Base-by-base conservation (phyloP, 192 early-diverging fungal genomes). In the Coemansia guatemalensis region DNA sequence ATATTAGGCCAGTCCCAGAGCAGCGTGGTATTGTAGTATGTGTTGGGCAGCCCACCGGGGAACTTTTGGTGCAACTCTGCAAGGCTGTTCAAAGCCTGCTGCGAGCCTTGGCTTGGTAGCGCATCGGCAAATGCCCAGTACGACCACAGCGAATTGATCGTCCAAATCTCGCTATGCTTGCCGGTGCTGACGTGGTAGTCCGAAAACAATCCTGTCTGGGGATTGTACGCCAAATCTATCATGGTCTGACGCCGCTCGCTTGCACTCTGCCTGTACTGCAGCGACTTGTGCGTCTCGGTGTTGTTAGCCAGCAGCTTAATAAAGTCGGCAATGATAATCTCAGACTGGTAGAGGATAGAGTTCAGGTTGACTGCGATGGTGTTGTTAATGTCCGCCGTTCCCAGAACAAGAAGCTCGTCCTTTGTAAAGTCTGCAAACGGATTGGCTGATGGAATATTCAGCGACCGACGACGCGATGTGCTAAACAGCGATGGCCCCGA, bases 1-100 rank as follows among this genome's bases (percentile, higher is more conserved):
- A 82, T 73, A 57, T 89, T 84, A 9, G 89, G 89, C 49, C 70
- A 84, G 67, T 89, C 89, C 89, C 89, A 91, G 54, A 83, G 81
- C 71, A 88, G 65, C 6, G 82, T 67, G 3, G 84, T 86, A 56
- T 82, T 81, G 65, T 75, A 75, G n/a, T 71, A 49, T 14, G 89
- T 88, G 33, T 87, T 84, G 14, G 88, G 80, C 53, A 89, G 65
- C 5, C 85, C 86, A 14, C 88, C 88, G 3, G 82, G 82, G 63
- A 74, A 87, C 64, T 73, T 63, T 4, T 65, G 14, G 23, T 85
- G 69, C 25, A 84, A 44, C 6, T 68, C 47, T 2, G 67, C 54
- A 21, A 88, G 60, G 20, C 62, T 60, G 27, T 74, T 65, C 50
- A 87, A 82, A 1, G 84, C 75, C n/a, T 73, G 58, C 18, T 66